Percentiles rank a stretch among this genome's conserved stretches.
Evolutionary conservation across 257 asterid genomes (phyloP).

Genomic region (Solanum microdontum): DNA sequence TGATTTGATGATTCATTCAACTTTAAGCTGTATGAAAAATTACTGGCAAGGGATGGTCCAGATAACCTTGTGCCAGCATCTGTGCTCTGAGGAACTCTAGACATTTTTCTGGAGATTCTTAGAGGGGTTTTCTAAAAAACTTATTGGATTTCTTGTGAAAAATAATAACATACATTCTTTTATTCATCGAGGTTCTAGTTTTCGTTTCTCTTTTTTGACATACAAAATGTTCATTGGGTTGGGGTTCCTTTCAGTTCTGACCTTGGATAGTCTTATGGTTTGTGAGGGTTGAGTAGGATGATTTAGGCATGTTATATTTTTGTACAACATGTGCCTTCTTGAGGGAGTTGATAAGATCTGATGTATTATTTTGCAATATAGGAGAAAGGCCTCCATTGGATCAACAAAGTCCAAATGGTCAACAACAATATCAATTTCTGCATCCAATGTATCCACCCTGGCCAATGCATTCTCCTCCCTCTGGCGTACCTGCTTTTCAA

Average conservation of each 20-base stretch:
- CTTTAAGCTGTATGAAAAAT: not conserved
- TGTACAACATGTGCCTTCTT: not conserved
- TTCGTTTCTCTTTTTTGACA: not conserved
- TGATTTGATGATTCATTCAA: not conserved
- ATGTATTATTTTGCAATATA: slow-evolving; percentile 13
- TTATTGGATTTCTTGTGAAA: not conserved
- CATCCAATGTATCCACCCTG: slow-evolving; percentile 69
- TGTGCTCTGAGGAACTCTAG: not conserved
- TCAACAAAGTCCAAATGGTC: slow-evolving; percentile 38
- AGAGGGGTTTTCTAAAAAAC: not conserved
- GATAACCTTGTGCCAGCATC: not conserved
- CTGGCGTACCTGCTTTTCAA: slow-evolving; percentile 55
- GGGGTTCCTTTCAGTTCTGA: not conserved
- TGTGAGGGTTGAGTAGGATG: not conserved
- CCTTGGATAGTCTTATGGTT: not conserved
- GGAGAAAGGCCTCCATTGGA: slow-evolving; percentile 36
- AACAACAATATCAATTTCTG: slow-evolving; percentile 53
- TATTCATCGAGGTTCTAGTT: not conserved
- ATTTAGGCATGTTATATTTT: not conserved
- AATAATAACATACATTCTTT: not conserved
- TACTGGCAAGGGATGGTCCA: not conserved
- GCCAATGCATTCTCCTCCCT: slow-evolving; percentile 63
- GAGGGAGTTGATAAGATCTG: not conserved
- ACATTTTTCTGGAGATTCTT: not conserved
- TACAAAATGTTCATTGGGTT: not conserved